phyloP scores from a whole-genome alignment of 2,329 filamentous ascomycete genomes.

The Arthrobotrys conoides region DNA sequence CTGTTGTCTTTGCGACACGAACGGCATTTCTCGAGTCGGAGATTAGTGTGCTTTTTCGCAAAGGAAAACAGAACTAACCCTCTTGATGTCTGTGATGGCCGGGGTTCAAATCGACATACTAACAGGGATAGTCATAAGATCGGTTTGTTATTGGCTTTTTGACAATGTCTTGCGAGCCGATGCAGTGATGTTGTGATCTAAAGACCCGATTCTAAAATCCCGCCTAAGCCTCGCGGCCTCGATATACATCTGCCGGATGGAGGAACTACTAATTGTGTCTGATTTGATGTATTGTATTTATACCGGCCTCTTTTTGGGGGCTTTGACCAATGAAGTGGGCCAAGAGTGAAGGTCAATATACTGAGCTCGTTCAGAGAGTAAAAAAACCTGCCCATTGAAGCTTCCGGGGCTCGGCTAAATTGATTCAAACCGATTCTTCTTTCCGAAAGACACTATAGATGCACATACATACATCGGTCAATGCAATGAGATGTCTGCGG shows the following conservation, averaged over 20 bases:
- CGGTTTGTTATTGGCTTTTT: slow-evolving; percentile 42
- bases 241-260: slow-evolving; percentile 28
- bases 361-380: slow-evolving; percentile 57
- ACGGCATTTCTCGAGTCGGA: slow-evolving; percentile 26
- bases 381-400: slow-evolving; percentile 37
- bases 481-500: slow-evolving; percentile 47
- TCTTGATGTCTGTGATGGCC: slow-evolving; percentile 29
- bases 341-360: slow-evolving; percentile 39
- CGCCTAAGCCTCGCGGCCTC: slow-evolving; percentile 14
- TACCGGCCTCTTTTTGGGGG: slow-evolving; percentile 33
- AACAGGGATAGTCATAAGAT: slow-evolving; percentile 52
- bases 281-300: slow-evolving; percentile 19
- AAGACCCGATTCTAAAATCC: slow-evolving; percentile 22
- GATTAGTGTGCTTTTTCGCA: slow-evolving; percentile 41
- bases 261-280: slow-evolving; percentile 29
- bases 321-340: slow-evolving; percentile 43
- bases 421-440: slow-evolving; percentile 44
- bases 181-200: slow-evolving; percentile 14
- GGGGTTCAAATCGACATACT: slow-evolving; percentile 37
- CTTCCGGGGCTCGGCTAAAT: slow-evolving; percentile 61
- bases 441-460: slow-evolving; percentile 36
- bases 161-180: slow-evolving; percentile 54
- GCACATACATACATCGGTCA: slow-evolving; percentile 19
- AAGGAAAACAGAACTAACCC: slow-evolving; percentile 28
- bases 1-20: slow-evolving; percentile 17